Evolutionary conservation across 768 basidiomycete genomes (phyloP), one percentile per base, ranked within the genome.

Genomic region (Saitozyma sp.): DNA sequence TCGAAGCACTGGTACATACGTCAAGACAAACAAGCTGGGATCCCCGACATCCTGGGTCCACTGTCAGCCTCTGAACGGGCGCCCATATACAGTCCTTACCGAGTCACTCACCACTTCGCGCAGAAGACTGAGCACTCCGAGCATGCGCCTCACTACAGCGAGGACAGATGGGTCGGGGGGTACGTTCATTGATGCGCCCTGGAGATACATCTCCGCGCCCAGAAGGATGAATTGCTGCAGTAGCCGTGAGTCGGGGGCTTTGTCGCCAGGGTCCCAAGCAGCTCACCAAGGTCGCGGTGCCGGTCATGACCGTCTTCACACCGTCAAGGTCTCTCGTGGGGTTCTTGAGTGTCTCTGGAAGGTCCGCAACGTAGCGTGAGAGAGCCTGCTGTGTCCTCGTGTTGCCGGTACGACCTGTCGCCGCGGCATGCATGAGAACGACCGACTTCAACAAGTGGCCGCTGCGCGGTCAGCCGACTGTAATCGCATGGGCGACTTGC

Each of bases 211-310:
- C 51, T 68, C 67, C 1, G 61, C 39, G 13, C 64, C 58, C 9
- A 59, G 20, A 4, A 60, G 53, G 46, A 68, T 60, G 43, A 65
- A 62, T 56, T 68, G 63, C 67, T 68, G 49, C 46, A 46, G 59
- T 55, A 2, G 46, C 54, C 8, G 16, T 54, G 20, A 8, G 54
- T 9, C 61, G 60, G 9, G 2, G n/a, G n/a, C n/a, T n/a, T n/a
- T n/a, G n/a, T n/a, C n/a, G n/a, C n/a, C n/a, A n/a, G n/a, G n/a
- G 29, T 29, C 29, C 29, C 29, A 5, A 29, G 29, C 29, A 29
- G 29, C 29, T 29, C 29, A 29, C 29, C 29, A 29, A 29, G 29
- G 29, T 29, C 5, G 29, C 29, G 29, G 29, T 29, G 29, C 29
- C 29, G 29, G 29, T 29, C 29, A 29, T 29, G 5, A 29, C 29